Evolutionary conservation across 1,284 basidiomycete genomes (phyloP).

Genomic region (Heterobasidion occidentale): DNA sequence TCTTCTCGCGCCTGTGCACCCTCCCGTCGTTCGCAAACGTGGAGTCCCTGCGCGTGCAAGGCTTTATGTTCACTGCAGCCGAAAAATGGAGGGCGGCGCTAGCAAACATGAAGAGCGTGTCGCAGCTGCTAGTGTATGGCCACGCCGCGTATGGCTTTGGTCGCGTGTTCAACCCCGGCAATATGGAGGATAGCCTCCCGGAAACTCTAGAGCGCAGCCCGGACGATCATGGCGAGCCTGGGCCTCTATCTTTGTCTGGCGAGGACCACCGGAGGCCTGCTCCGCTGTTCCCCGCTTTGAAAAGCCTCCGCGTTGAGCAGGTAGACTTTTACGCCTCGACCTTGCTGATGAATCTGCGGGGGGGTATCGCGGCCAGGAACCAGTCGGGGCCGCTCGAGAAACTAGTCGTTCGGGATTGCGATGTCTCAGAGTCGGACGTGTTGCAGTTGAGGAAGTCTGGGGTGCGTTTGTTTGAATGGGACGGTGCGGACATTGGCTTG

Average conservation of each 20-base stretch:
- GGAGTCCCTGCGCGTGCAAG: background rate
- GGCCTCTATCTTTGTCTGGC: background rate
- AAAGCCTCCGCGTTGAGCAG: background rate
- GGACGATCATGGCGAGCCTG: background rate
- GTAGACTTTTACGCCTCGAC: background rate
- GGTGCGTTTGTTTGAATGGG: background rate
- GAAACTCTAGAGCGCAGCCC: background rate
- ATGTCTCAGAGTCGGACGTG: background rate
- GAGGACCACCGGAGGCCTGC: background rate
- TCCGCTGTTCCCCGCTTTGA: background rate
- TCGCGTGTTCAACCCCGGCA: background rate
- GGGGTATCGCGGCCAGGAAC: background rate
- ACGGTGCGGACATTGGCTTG: background rate
- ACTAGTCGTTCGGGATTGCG: background rate
- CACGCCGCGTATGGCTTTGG: background rate
- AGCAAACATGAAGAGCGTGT: background rate
- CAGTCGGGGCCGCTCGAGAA: background rate
- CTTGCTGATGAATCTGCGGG: background rate
- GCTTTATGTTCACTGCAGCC: background rate
- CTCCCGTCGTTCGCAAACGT: background rate
- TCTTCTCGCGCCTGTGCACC: background rate
- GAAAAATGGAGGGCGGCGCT: background rate
- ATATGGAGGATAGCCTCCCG: background rate
- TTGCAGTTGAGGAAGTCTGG: background rate
- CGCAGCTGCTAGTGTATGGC: background rate